A percentile compares a stretch with the other conserved stretches of the same genome.
Evolutionary conservation across 768 basidiomycete genomes (phyloP).

Genomic region (Boletus rubroflammeus): DNA sequence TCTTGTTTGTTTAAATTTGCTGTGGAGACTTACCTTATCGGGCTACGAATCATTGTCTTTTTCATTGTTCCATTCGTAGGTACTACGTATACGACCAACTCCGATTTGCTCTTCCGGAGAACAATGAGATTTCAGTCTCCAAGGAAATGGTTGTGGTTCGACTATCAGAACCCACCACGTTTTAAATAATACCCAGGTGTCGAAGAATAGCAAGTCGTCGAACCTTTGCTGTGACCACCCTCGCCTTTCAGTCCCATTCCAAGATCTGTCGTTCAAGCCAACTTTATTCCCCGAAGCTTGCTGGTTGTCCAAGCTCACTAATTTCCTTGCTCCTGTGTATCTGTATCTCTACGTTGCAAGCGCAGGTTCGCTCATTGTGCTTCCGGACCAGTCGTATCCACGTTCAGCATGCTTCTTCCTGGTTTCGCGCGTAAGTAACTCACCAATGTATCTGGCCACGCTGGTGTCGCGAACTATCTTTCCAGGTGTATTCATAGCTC

Average conservation of each 20-base stretch:
- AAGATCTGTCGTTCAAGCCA: not conserved
- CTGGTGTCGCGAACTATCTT: not conserved
- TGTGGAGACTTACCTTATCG: constrained; percentile 15
- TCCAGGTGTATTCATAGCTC: constrained; percentile 59
- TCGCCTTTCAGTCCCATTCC: not conserved
- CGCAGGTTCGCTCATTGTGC: constrained; percentile 19
- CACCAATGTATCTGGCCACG: not conserved
- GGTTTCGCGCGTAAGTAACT: constrained; percentile 27
- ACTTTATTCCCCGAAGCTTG: constrained; percentile 15
- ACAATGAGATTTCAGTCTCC: constrained; percentile 28
- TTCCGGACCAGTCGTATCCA: not conserved
- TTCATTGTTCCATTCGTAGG: constrained; percentile 20
- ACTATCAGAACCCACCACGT: not conserved
- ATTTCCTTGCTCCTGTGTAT: constrained; percentile 1
- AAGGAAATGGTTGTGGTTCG: constrained; percentile 15
- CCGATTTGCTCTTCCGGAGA: constrained; percentile 8
- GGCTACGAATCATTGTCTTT: constrained; percentile 12
- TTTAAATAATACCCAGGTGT: constrained; percentile 4
- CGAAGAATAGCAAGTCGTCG: not conserved
- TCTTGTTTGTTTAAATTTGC: constrained; percentile 9
- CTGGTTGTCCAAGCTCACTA: constrained; percentile 24
- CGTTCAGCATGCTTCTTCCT: constrained; percentile 21
- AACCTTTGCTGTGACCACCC: not conserved
- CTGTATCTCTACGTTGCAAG: constrained; percentile 12
- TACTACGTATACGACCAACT: constrained; percentile 4